These are phyloP conservation scores for Candida buenavistaensis DNA, from an alignment of 1,139 yeast genomes.

Conservation along the genomic window DNA sequence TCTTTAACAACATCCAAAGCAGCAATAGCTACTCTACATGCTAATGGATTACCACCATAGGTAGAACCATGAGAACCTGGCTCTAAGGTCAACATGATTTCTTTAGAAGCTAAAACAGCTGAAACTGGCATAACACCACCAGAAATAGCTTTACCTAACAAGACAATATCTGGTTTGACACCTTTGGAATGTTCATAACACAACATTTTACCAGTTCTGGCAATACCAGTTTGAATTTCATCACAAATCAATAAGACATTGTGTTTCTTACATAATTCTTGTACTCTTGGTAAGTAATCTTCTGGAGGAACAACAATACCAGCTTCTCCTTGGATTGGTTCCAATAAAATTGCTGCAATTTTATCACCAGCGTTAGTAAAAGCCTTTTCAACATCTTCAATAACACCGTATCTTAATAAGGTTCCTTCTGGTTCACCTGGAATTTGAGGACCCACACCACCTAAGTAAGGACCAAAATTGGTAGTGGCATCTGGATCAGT, in stretches of 20 bases:
- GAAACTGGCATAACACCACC: conserved; percentile 96
- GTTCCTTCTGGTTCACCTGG: conserved; percentile 60
- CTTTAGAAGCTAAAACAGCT: conserved; percentile 83
- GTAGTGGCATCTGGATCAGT: conserved; percentile 93
- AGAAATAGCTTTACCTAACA: conserved; percentile 91
- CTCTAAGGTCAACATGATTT: conserved; percentile 84
- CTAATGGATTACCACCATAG: conserved; percentile 96
- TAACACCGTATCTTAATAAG: conserved; percentile 71
- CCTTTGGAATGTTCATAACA: conserved; percentile 83
- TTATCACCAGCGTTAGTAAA: conserved; percentile 83
- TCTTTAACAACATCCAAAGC: conserved; percentile 89
- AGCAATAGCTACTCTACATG: conserved; percentile 92
- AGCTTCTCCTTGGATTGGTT: conserved; percentile 98
- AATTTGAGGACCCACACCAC: conserved; percentile 78
- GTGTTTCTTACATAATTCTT: conserved; percentile 74
- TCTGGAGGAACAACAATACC: conserved; percentile 94
- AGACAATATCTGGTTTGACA: conserved; percentile 82
- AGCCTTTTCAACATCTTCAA: conserved; percentile 85
- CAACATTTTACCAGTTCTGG: conserved; percentile 93
- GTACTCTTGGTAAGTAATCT: conserved; percentile 74
- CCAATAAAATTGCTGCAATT: conserved; percentile 87
- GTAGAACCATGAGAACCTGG: conserved; percentile 99
- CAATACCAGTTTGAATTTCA: conserved; percentile 97
- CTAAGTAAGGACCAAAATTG: conserved; percentile 87
- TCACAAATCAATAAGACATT: conserved; percentile 90